Evolutionary conservation across 1,139 yeast species (phyloP).

Genomic region (Debaryomycetaceae sp.): DNA sequence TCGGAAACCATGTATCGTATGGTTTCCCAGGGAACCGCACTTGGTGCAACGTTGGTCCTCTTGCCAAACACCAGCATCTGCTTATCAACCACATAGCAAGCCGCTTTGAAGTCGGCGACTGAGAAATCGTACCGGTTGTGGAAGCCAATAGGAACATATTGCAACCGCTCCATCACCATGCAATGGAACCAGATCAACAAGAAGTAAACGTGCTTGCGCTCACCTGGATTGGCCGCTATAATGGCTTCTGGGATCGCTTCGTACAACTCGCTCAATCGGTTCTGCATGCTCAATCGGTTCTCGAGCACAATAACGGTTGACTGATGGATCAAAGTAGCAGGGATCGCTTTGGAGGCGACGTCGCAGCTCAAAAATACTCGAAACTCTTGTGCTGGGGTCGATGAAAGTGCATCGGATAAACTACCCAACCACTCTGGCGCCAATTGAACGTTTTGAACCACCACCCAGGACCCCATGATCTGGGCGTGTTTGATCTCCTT

Average conservation of each 20-base stretch:
- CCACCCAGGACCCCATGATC: conserved; percentile 57
- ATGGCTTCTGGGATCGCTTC: conserved; percentile 19
- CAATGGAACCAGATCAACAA: conserved; percentile 70
- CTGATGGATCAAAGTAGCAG: conserved; percentile 48
- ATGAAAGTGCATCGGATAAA: too few species aligned
- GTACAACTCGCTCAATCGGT: conserved; percentile 42
- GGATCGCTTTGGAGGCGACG: conserved; percentile 40
- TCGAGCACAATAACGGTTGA: conserved; percentile 58
- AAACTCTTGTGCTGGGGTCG: too few species aligned
- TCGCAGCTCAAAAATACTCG: conserved; percentile 60
- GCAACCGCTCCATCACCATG: conserved; percentile 51
- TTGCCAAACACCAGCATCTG: conserved; percentile 26
- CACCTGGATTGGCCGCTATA: conserved; percentile 30
- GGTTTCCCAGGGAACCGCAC: conserved; percentile 54
- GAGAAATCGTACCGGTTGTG: conserved; percentile 60
- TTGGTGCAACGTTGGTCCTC: conserved; percentile 42
- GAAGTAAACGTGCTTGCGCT: conserved; percentile 46
- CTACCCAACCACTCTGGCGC: conserved; percentile 57
- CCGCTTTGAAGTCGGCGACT: conserved; percentile 67
- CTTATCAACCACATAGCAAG: conserved; percentile 39
- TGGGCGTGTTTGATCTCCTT: conserved; percentile 45
- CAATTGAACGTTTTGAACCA: conserved; percentile 76
- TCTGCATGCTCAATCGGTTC: conserved; percentile 56
- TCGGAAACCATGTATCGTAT: conserved; percentile 47
- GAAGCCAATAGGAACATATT: conserved; percentile 65